A percentile compares a stretch with the other conserved stretches of the same genome.
phyloP scores from a whole-genome alignment of 208 protist species.

The Zelonia costaricensis region DNA sequence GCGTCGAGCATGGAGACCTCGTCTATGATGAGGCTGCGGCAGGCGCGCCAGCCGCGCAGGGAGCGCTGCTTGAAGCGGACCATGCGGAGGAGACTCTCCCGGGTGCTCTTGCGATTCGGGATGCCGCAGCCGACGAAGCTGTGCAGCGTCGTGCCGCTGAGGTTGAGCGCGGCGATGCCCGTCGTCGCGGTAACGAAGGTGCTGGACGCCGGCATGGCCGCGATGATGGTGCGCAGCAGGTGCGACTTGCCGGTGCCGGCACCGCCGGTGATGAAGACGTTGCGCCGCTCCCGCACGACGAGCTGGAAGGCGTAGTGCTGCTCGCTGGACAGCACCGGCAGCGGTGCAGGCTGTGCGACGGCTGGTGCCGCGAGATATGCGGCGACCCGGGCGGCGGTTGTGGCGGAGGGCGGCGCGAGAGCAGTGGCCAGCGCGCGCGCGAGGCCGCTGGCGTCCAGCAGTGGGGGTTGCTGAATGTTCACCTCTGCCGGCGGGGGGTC shows the following conservation, averaged over 20 bases:
- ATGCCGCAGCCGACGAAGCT: conserved; percentile 81
- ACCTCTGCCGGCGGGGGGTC: background rate
- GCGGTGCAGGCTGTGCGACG: background rate
- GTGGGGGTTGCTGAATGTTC: background rate
- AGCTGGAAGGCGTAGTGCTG: conserved; percentile 55
- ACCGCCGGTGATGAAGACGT: conserved; percentile 84
- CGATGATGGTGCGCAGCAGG: conserved; percentile 76
- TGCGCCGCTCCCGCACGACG: conserved; percentile 42
- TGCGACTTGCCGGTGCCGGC: conserved; percentile 91
- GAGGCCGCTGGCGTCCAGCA: too few species aligned
- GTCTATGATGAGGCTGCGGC: conserved; percentile 85
- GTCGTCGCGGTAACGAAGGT: conserved; percentile 89
- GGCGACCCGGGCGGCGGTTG: too few species aligned
- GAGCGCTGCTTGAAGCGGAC: conserved; percentile 31
- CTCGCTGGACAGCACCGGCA: conserved; percentile 51
- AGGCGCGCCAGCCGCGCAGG: conserved; percentile 51
- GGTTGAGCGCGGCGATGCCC: conserved; percentile 85
- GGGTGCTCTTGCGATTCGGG: conserved; percentile 24
- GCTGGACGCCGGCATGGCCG: conserved; percentile 31
- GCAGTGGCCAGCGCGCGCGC: background rate
- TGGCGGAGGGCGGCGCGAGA: too few species aligned
- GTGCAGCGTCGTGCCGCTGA: conserved; percentile 88
- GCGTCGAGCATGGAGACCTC: conserved; percentile 92
- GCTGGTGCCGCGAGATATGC: too few species aligned
- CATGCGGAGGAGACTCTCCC: conserved; percentile 28